Conservation (phyloP, 2,329 filamentous ascomycete genomes). For the Penicillium capsulatum region DNA sequence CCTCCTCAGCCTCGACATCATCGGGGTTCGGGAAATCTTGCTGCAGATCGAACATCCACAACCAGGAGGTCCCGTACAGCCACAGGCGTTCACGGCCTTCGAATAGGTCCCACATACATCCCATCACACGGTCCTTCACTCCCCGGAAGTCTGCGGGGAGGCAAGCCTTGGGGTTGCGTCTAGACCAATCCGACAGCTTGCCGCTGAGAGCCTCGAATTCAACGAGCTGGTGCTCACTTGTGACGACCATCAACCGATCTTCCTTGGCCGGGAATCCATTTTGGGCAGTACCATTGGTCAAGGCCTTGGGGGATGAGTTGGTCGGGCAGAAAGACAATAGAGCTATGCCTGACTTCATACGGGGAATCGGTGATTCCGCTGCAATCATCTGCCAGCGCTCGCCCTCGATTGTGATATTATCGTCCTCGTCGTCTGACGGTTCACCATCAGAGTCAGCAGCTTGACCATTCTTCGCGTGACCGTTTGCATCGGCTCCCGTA, state of each 20-base stretch:
- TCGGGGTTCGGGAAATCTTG: slow-evolving; percentile 57
- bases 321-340: slow-evolving; percentile 63
- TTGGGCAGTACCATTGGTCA: slow-evolving; percentile 44
- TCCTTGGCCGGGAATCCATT: slow-evolving; percentile 40
- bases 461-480: slow-evolving; percentile 37
- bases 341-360: slow-evolving; percentile 60
- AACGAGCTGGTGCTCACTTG: slow-evolving; percentile 63
- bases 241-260: slow-evolving; percentile 57
- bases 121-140: slow-evolving; percentile 75
- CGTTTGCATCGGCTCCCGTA: slow-evolving; percentile 40
- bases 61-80: slow-evolving; percentile 80
- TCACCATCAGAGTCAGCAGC: slow-evolving; percentile 47
- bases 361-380: slow-evolving; percentile 63
- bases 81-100: slow-evolving; percentile 62
- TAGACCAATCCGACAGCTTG: slow-evolving; percentile 76
- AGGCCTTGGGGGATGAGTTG: slow-evolving; percentile 20
- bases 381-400: slow-evolving; percentile 75
- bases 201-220: slow-evolving; percentile 77
- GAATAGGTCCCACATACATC: slow-evolving; percentile 73
- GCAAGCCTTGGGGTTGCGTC: slow-evolving; percentile 70
- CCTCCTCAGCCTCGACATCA: slow-evolving; percentile 24
- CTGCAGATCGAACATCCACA: slow-evolving; percentile 87
- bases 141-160: slow-evolving; percentile 71
- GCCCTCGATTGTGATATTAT: slow-evolving; percentile 50
- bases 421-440: slow-evolving; percentile 49